phyloP scores from a whole-genome alignment of 2,329 filamentous ascomycete species.

The Cercospora sojina region DNA sequence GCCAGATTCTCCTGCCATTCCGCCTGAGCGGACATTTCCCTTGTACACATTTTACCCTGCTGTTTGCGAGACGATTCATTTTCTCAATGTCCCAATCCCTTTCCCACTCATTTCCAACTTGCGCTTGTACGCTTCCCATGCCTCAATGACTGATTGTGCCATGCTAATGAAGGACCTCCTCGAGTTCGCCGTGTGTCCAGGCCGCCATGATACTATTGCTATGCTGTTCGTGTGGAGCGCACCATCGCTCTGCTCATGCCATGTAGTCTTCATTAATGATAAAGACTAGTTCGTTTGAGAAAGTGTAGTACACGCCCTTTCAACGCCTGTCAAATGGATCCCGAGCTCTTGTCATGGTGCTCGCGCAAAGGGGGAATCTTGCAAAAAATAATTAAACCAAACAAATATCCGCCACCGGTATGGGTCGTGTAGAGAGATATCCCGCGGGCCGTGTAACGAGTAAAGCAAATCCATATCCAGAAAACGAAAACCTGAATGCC shows the following conservation, averaged over 20 bases:
- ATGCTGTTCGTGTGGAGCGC: constrained; percentile 4
- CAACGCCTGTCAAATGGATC: constrained; percentile 21
- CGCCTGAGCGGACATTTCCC: not conserved
- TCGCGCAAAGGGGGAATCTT: constrained; percentile 28
- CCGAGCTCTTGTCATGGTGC: constrained; percentile 18
- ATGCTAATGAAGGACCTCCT: not conserved
- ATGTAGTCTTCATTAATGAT: not conserved
- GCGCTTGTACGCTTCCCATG: constrained; percentile 1
- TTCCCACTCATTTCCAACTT: not conserved
- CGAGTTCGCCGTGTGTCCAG: constrained; percentile 2
- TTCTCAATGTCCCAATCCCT: not conserved
- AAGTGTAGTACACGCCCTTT: constrained; percentile 8
- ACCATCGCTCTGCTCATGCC: not conserved
- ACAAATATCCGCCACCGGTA: constrained; percentile 17
- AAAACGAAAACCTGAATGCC: not conserved
- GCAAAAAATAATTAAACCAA: constrained; percentile 19
- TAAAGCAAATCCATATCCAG: not conserved
- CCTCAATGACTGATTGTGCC: constrained; percentile 1
- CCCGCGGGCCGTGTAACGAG: constrained; percentile 16
- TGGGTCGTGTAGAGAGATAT: constrained; percentile 14
- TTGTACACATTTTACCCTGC: not conserved
- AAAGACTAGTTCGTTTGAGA: not conserved
- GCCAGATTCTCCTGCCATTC: not conserved
- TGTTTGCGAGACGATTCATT: not conserved
- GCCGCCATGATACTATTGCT: constrained; percentile 1